Base-by-base conservation (phyloP, 2,329 filamentous ascomycete genomes). In the Fusarium verticillioides region DNA sequence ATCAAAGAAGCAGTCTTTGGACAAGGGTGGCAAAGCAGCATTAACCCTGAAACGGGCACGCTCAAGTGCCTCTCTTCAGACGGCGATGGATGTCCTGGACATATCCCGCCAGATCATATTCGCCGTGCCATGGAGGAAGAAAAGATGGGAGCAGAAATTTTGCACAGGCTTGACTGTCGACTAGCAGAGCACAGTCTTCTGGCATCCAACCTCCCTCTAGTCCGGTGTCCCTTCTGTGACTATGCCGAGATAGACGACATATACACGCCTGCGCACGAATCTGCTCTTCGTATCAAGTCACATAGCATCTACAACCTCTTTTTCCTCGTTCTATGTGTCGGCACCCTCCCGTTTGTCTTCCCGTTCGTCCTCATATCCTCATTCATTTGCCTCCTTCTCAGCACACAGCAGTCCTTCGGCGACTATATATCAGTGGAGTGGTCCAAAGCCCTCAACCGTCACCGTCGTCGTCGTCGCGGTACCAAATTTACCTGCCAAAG, bases 1-100 rank as follows among this genome's bases (percentile, higher is more conserved):
- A 88, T 96, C 66, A 93, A 92, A 56, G 96, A 98, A 80, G 95
- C 95, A 4, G 85, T 98, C 0, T 98, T 97, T 79, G 96, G 96
- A 1, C 96, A 98, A 81, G 94, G 94, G 59, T 98, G 96, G 94
- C 89, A 90, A 56, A 91, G 93, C 66, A 96, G 90, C 77, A 92
- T 98, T 75, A 89, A 96, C 78, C 82, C 89, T 34, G 87, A 91
- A 66, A 89, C 87, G 42, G 93, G 93, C 42, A 95, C 94, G 0
- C 86, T 98, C 60, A 90, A 89, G 69, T 98, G 96, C 79, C 88
- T 97, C n/a, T 94, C 95, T 3, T 91, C 94, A 0, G 88, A 92
- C 57, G 85, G 88, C 1, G 83, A 87, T 49, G 90, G 89, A n/a
- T 98, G 96, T 76, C 79, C 87, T 19, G 94, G 95, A n/a, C 89